Evolutionary conservation across 1,139 yeast genomes (phyloP).

Genomic region (Suhomyces guaymorum): DNA sequence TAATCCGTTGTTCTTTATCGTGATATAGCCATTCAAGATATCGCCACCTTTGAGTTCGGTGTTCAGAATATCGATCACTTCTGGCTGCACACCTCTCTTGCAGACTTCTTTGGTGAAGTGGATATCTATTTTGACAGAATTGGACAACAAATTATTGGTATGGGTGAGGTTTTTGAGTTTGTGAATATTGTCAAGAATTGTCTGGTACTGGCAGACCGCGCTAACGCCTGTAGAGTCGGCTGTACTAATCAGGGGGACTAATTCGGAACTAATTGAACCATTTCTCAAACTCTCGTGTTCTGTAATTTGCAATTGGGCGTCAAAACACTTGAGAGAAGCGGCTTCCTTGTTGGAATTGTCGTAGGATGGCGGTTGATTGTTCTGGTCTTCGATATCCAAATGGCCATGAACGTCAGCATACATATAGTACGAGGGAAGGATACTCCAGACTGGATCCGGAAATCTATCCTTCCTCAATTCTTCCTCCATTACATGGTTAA

Average conservation of each 20-base stretch:
- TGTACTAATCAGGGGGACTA: too few relatives aligned
- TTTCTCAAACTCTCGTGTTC: too few relatives aligned
- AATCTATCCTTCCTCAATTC: too few relatives aligned
- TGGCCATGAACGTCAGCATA: constrained; percentile 15
- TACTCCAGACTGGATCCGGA: constrained; percentile 29
- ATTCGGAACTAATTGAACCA: too few relatives aligned
- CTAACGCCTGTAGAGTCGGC: constrained; percentile 33
- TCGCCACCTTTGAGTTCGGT: constrained; percentile 46
- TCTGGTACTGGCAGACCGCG: constrained; percentile 36
- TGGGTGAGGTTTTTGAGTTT: constrained; percentile 35
- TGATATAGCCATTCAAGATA: constrained; percentile 38
- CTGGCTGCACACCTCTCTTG: constrained; percentile 28
- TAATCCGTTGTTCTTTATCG: constrained; percentile 29
- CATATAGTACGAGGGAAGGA: constrained; percentile 34
- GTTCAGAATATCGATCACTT: constrained; percentile 34
- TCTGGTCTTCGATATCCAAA: constrained; percentile 19
- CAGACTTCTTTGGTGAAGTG: constrained; percentile 42
- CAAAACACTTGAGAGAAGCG: too few relatives aligned
- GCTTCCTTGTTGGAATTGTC: constrained; percentile 3
- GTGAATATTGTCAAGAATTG: constrained; percentile 41
- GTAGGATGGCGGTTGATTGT: constrained; percentile 13
- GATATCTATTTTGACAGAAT: constrained; percentile 30
- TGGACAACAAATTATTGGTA: constrained; percentile 28
- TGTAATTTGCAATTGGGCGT: too few relatives aligned
- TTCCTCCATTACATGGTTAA: too few relatives aligned